Evolutionary conservation across 495 filamentous ascomycete genomes (phyloP).

Genomic region (Penicillium diatomitis): DNA sequence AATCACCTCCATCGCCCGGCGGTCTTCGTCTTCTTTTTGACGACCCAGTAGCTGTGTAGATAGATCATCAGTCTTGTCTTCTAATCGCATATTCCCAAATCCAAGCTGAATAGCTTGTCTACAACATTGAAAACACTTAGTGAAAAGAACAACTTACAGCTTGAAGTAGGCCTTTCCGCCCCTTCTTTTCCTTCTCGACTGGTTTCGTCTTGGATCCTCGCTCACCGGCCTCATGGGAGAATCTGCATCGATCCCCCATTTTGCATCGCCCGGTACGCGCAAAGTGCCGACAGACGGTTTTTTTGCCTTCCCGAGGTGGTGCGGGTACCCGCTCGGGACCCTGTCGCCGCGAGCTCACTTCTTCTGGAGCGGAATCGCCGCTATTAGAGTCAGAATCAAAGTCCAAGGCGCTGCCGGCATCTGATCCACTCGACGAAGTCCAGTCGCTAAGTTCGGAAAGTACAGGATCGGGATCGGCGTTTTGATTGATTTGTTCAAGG

Average conservation of each 20-base stretch:
- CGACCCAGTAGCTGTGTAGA: constrained; percentile 34
- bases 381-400: constrained; percentile 18
- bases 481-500: background rate
- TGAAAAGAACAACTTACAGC: constrained; percentile 29
- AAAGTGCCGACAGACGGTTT: constrained; percentile 36
- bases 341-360: constrained; percentile 29
- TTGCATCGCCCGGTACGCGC: constrained; percentile 36
- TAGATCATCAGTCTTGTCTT: background rate
- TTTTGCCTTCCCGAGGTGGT: constrained; percentile 31
- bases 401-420: constrained; percentile 20
- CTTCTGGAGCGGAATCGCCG: constrained; percentile 34
- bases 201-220: constrained; percentile 24
- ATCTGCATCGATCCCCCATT: constrained; percentile 38
- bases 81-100: background rate
- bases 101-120: too few relatives aligned
- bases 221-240: constrained; percentile 32
- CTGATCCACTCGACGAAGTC: constrained; percentile 30
- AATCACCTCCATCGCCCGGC: constrained; percentile 36
- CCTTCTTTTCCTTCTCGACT: constrained; percentile 23
- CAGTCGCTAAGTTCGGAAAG: constrained; percentile 24
- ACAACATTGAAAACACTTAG: background rate
- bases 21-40: constrained; percentile 36
- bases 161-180: constrained; percentile 41
- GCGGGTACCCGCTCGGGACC: constrained; percentile 35
- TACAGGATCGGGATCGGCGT: background rate